Base-by-base conservation (phyloP, 148 eudicot species). In the Rhododendron williamsianum region DNA sequence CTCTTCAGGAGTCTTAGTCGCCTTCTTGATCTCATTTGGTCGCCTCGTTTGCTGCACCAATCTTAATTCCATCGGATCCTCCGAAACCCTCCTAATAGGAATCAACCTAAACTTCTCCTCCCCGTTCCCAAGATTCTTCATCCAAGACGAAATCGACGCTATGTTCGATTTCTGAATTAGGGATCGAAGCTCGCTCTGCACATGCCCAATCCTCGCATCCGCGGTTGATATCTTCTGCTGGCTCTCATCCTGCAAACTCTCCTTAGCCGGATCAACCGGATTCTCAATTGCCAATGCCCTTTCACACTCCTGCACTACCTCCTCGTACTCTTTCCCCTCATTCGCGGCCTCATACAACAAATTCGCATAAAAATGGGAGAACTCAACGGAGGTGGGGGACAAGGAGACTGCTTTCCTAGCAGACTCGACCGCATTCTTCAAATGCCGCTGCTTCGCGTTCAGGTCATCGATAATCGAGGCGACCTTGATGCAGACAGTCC, bases 21-120 rank as follows among this genome's bases (percentile, higher is more conserved):
- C 98, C 86, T 94, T 97, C 91, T 95, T 95, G 60, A 97, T 92
- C 89, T 95, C 99, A 89, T 95, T 97, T 0, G 93, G 93, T 84
- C 95, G 83, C 80, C 88, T 90, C 1, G 90, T 80, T 81, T 90
- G 94, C 52, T 90, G 94, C 58, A 89, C 91, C 71, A 85, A 88
- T 79, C 88, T 93, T 12, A 86, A 72, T 86, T 95, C 98, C 93
- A 94, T 92, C 21, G 98, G 95, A 87, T 97, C 99, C 91, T 97
- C 98, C 11, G 93, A 33, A 23, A 81, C 82, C 87, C 91, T 92
- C 90, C 94, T 84, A 18, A 92, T 33, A 4, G 94, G 95, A 87
- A 95, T 90, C 84, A 94, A 87, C 87, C 95, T 84, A 86, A 92
- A 87, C 87, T 90, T 92, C 87, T 95, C 98, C 82, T 95, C 98